Percentiles rank a stretch among this genome's conserved stretches.
Conservation (phyloP, 192 early-diverging fungal genomes). For the Mortierella hygrophila region DNA sequence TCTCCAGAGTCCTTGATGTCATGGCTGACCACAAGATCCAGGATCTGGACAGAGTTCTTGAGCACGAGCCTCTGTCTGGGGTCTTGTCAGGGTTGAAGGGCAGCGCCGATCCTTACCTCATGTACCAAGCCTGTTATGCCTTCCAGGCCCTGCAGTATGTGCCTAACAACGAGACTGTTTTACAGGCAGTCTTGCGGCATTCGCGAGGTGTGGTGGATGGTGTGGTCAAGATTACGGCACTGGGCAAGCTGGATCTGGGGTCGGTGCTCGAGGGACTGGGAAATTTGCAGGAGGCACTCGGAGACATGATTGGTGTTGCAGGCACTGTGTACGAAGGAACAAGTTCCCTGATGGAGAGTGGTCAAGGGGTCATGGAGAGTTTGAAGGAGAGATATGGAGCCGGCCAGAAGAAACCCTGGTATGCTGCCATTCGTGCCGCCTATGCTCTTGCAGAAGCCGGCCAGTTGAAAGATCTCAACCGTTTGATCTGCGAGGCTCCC, state of each 20-base stretch:
- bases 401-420: background rate
- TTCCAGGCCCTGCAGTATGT: too few relatives aligned
- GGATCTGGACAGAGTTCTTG: conserved; percentile 1
- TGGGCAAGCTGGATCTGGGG: too few relatives aligned
- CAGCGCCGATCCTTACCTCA: too few relatives aligned
- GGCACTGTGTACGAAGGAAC: background rate
- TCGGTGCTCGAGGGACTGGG: background rate
- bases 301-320: background rate
- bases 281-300: too few relatives aligned
- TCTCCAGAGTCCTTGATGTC: conserved; percentile 13
- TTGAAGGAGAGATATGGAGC: background rate
- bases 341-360: background rate
- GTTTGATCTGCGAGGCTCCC: background rate
- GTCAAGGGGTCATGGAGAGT: background rate
- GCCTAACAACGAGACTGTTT: too few relatives aligned
- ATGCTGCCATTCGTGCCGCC: background rate
- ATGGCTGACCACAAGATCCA: conserved; percentile 14
- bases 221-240: too few relatives aligned
- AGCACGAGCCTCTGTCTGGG: background rate
- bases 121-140: too few relatives aligned
- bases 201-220: too few relatives aligned
- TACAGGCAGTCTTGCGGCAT: too few relatives aligned
- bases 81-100: too few relatives aligned
- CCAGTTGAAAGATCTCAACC: background rate
- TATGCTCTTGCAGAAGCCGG: background rate